Evolutionary conservation across 1,284 basidiomycete genomes (phyloP).

Genomic region (Ceratobasidium sp.): DNA sequence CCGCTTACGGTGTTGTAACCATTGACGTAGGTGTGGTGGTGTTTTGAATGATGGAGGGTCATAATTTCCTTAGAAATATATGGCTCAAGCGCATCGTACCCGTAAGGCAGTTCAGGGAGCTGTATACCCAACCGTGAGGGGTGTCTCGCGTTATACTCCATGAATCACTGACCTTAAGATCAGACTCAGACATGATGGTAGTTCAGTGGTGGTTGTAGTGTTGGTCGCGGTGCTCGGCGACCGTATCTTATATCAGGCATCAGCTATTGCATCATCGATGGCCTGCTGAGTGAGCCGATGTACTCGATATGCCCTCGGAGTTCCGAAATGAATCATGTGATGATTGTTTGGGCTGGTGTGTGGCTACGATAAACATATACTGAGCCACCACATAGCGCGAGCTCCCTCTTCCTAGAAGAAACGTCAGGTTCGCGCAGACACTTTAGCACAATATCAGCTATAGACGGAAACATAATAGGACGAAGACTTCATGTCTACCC

Average conservation of each 20-base stretch:
- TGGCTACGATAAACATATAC: conserved; percentile 28
- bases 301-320: conserved; percentile 16
- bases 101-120: conserved; percentile 63
- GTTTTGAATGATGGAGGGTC: conserved; percentile 89
- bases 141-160: too few species aligned
- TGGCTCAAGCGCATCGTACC: conserved; percentile 80
- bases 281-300: conserved; percentile 36
- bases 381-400: too few species aligned
- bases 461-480: too few species aligned
- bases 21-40: conserved; percentile 86
- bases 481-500: too few species aligned
- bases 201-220: conserved; percentile 14
- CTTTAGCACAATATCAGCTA: neutral
- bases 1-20: conserved; percentile 69
- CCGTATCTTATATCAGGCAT: conserved; percentile 46
- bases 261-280: conserved; percentile 44
- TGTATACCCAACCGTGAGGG: neutral
- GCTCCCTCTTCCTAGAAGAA: neutral
- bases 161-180: too few species aligned
- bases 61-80: conserved; percentile 87
- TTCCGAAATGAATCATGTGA: conserved; percentile 26
- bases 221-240: conserved; percentile 16
- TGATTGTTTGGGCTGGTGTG: too few species aligned
- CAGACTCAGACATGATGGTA: conserved; percentile 12
- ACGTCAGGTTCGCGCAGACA: neutral